Conservation (phyloP, 306 rosid genomes). For the Quercus bicolor region DNA sequence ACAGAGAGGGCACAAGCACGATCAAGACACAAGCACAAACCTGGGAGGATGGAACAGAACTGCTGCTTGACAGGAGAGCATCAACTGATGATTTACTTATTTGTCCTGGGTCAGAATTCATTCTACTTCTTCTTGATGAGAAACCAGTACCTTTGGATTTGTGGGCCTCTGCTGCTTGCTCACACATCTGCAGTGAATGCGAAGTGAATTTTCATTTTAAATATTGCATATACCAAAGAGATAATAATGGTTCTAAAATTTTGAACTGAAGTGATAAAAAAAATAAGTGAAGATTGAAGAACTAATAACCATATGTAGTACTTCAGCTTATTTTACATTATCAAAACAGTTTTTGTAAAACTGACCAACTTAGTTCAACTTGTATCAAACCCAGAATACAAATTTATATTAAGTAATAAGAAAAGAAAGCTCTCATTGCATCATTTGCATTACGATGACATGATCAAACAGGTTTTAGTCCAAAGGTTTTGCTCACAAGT, state of each 20-base stretch:
- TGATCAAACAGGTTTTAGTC: not conserved
- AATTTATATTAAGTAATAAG: not conserved
- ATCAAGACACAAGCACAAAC: conserved; percentile 20
- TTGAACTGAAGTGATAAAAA: not conserved
- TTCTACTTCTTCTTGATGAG: conserved; percentile 68
- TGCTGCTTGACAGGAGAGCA: conserved; percentile 67
- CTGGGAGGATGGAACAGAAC: conserved; percentile 38
- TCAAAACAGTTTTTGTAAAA: not conserved
- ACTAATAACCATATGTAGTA: conserved; percentile 3
- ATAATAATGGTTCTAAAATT: not conserved
- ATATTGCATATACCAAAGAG: not conserved
- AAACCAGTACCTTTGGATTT: conserved; percentile 69
- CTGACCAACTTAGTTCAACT: conserved; percentile 6
- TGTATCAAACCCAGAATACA: conserved; percentile 1
- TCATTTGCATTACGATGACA: not conserved
- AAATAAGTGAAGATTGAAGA: not conserved
- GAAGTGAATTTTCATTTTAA: conserved; percentile 1
- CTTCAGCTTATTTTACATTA: conserved; percentile 13
- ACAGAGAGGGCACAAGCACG: not conserved
- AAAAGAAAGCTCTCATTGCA: not conserved
- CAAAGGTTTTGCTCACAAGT: not conserved
- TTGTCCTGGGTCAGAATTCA: conserved; percentile 57
- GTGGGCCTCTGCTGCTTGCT: conserved; percentile 96
- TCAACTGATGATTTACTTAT: conserved; percentile 74
- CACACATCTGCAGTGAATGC: conserved; percentile 71